Evolutionary conservation across 768 basidiomycete genomes (phyloP).

Genomic region (Xanthoconium stramineum): DNA sequence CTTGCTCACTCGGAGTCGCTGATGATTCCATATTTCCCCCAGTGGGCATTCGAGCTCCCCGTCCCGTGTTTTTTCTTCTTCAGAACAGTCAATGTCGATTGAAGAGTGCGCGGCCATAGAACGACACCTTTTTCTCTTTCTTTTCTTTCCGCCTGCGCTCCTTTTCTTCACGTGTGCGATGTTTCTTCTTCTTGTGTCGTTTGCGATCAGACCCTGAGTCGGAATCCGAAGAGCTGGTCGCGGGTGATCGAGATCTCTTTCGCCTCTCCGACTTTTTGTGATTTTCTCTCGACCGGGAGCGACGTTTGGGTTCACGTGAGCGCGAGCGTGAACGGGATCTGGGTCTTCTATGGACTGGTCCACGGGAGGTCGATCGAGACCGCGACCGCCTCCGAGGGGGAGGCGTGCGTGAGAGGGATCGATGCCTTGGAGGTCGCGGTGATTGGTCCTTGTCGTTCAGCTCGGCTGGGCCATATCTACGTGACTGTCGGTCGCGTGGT

Average conservation of each 20-base stretch:
- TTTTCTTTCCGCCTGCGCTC: slow-evolving; percentile 60
- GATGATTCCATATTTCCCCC: slow-evolving; percentile 91
- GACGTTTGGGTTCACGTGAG: slow-evolving; percentile 27
- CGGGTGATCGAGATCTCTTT: slow-evolving; percentile 34
- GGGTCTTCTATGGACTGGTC: slow-evolving; percentile 11
- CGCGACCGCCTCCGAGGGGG: slow-evolving; percentile 20
- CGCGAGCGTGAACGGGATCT: slow-evolving; percentile 25
- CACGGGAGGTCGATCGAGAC: slow-evolving; percentile 27
- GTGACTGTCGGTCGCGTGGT: slow-evolving; percentile 18
- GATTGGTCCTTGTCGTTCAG: slow-evolving; percentile 7
- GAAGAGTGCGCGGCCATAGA: neutral
- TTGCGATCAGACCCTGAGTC: slow-evolving; percentile 32
- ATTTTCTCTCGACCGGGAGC: slow-evolving; percentile 36
- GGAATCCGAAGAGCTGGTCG: slow-evolving; percentile 41
- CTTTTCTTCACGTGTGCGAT: slow-evolving; percentile 43
- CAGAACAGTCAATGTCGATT: slow-evolving; percentile 21
- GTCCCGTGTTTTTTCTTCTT: slow-evolving; percentile 56
- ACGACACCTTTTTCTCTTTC: slow-evolving; percentile 65
- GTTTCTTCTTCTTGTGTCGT: slow-evolving; percentile 44
- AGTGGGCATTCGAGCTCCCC: slow-evolving; percentile 52
- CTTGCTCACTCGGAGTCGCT: slow-evolving; percentile 72
- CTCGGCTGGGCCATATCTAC: slow-evolving; percentile 12
- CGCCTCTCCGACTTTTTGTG: slow-evolving; percentile 27
- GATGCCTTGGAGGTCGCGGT: slow-evolving; percentile 2
- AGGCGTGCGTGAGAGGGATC: slow-evolving; percentile 24